Evolutionary conservation across 169 alveolate species (phyloP).

Genomic region (Eimeria falciformis): DNA sequence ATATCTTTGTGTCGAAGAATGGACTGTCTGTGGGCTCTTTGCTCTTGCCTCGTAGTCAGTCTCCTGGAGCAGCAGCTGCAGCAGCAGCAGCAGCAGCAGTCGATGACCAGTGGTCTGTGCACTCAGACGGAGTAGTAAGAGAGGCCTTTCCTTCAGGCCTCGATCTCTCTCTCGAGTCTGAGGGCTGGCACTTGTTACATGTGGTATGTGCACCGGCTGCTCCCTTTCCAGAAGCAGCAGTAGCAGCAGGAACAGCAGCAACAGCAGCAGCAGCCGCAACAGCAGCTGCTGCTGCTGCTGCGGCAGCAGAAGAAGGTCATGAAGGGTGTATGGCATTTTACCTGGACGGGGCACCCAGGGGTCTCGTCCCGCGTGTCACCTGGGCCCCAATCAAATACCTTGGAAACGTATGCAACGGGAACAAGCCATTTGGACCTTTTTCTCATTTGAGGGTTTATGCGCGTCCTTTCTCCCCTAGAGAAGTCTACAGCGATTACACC

Average conservation of each 20-base stretch:
- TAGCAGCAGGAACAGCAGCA: background rate
- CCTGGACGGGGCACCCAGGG: constrained; percentile 48
- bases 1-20: background rate
- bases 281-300: constrained; percentile 37
- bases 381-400: constrained; percentile 27
- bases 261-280: constrained; percentile 28
- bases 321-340: constrained; percentile 13
- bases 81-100: constrained; percentile 34
- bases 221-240: background rate
- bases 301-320: background rate
- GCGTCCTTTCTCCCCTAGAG: constrained; percentile 11
- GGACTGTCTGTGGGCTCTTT: constrained; percentile 28
- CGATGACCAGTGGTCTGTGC: constrained; percentile 61
- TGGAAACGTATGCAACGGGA: constrained; percentile 1
- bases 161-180: background rate
- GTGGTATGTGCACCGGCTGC: constrained; percentile 43
- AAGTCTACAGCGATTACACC: constrained; percentile 33
- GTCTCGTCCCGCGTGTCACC: constrained; percentile 20
- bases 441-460: constrained; percentile 22
- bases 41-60: constrained; percentile 37
- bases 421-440: constrained; percentile 16
- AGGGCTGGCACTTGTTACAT: constrained; percentile 58
- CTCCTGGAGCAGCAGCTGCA: constrained; percentile 47
- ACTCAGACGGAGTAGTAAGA: constrained; percentile 11
- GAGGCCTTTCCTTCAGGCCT: constrained; percentile 21